Base-by-base conservation (phyloP, 345 rosid species). In the Citrus medica region DNA sequence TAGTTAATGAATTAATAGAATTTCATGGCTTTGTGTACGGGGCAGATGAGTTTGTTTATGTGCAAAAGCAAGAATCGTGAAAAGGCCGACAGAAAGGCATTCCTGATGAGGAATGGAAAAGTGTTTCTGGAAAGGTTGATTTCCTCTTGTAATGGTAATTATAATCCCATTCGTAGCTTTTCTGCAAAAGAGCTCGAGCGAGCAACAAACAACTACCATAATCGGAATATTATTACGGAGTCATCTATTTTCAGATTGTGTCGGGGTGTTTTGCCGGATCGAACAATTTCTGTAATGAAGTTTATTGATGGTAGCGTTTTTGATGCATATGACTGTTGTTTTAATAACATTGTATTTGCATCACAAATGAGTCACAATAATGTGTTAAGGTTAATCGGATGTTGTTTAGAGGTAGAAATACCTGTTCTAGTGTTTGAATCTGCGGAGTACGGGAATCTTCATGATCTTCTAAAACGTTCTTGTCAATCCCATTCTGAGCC, bases 281-380 rank as follows among this genome's bases (percentile, higher is more conserved):
- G 74, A 16, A 63, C 67, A 19, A n/a, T 83, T 1, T 37, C 22
- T 12, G 67, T 82, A 7, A 85, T 80, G 75, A 63, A 56, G 64
- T 78, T 25, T 33, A 3, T 0, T 7, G 17, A 7, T 14, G 12
- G 3, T 2, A 10, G 4, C 10, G 21, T 4, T 7, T 19, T 14
- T 27, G 22, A 30, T 28, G 67, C 22, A 14, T 16, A 64, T 22
- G 38, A 28, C 6, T 64, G 7, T 27, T 40, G 35, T 32, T 64
- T 64, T 30, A 76, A 72, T 38, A 74, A 79, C 16, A 76, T 79
- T 63, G 76, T 42, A 3, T 27, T 66, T 10, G 59, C 76, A 30
- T 81, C 82, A 22, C 42, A 46, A 67, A 78, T 84, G 82, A 59
- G 82, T 48, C 84, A 78, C 62, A 71, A 32, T 28, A 60, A 71